A percentile compares a stretch with the other conserved stretches of the same genome.
Evolutionary conservation across 75 land plant species (phyloP).

Genomic region (Cryptomeria japonica): DNA sequence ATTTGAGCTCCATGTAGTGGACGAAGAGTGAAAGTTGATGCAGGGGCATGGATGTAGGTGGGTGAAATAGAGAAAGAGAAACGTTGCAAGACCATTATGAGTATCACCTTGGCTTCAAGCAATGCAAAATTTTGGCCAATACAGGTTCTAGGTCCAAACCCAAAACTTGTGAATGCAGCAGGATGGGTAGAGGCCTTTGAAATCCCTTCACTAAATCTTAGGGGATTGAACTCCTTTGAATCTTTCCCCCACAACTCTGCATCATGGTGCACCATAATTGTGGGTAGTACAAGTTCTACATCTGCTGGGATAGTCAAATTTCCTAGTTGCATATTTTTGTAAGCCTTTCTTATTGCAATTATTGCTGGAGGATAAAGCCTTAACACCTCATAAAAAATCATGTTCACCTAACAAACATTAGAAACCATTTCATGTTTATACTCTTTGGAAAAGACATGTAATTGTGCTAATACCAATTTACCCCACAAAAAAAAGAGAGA

Average conservation of each 20-base stretch:
- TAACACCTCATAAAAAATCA: conserved; percentile 46
- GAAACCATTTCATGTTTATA: neutral
- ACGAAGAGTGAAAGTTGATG: neutral
- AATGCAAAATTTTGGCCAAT: conserved; percentile 50
- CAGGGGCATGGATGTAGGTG: conserved; percentile 36
- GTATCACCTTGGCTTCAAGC: conserved; percentile 39
- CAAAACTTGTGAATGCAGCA: conserved; percentile 31
- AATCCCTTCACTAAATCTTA: conserved; percentile 39
- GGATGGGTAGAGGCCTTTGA: conserved; percentile 41
- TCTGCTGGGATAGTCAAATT: conserved; percentile 20
- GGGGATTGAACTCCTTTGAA: conserved; percentile 47
- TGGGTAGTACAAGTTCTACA: conserved; percentile 16
- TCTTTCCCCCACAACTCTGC: conserved; percentile 48
- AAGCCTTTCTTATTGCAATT: conserved; percentile 4
- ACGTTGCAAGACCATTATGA: conserved; percentile 40
- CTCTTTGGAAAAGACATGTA: too few species aligned
- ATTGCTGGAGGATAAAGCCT: conserved; percentile 41
- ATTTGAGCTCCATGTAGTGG: conserved; percentile 36
- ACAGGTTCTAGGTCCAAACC: conserved; percentile 47
- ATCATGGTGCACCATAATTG: conserved; percentile 28
- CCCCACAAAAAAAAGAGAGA: neutral
- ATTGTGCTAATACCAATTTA: too few species aligned
- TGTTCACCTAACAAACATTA: conserved; percentile 27
- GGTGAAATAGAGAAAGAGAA: conserved; percentile 36
- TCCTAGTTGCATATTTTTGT: conserved; percentile 16